phyloP scores from a whole-genome alignment of 805 yeast genomes.

The Cyberlindnera xylosilytica region DNA sequence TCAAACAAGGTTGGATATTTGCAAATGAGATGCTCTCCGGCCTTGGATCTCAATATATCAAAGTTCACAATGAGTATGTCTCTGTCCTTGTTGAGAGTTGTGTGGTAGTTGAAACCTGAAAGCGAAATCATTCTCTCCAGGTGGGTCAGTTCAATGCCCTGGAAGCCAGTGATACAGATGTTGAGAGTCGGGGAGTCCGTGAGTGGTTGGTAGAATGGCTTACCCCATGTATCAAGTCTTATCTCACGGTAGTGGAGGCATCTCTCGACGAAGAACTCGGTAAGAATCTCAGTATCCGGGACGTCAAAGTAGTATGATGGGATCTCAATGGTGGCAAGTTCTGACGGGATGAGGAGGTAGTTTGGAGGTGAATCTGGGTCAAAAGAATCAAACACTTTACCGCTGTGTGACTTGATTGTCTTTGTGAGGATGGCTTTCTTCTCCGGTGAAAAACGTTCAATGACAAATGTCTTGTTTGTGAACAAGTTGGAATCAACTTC shows the following conservation, averaged over 20 bases:
- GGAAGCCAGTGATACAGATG: conserved; percentile 64
- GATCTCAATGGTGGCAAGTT: conserved; percentile 13
- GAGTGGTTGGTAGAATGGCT: conserved; percentile 35
- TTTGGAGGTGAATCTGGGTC: conserved; percentile 5
- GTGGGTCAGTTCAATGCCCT: conserved; percentile 74
- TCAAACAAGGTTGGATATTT: conserved; percentile 32
- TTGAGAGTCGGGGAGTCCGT: conserved; percentile 15
- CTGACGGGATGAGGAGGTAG: conserved; percentile 23
- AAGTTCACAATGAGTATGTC: conserved; percentile 58
- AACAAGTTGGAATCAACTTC: conserved; percentile 33
- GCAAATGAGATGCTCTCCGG: conserved; percentile 34
- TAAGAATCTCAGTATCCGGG: conserved; percentile 38
- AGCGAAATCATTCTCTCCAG: conserved; percentile 54
- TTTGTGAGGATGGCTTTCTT: conserved; percentile 37
- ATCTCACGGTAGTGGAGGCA: conserved; percentile 54
- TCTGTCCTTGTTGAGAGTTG: conserved; percentile 45
- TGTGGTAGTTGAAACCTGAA: conserved; percentile 50
- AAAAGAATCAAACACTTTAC: conserved; percentile 25
- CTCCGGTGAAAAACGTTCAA: conserved; percentile 38
- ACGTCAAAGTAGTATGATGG: conserved; percentile 18
- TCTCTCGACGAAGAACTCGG: conserved; percentile 83
- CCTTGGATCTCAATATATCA: conserved; percentile 40
- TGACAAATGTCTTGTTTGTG: conserved; percentile 37
- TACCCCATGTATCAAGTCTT: conserved; percentile 60
- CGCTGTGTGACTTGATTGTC: conserved; percentile 46